These are phyloP conservation scores for Podaxis sp. DNA, from an alignment of 768 basidiomycete species.

Conservation along the genomic window DNA sequence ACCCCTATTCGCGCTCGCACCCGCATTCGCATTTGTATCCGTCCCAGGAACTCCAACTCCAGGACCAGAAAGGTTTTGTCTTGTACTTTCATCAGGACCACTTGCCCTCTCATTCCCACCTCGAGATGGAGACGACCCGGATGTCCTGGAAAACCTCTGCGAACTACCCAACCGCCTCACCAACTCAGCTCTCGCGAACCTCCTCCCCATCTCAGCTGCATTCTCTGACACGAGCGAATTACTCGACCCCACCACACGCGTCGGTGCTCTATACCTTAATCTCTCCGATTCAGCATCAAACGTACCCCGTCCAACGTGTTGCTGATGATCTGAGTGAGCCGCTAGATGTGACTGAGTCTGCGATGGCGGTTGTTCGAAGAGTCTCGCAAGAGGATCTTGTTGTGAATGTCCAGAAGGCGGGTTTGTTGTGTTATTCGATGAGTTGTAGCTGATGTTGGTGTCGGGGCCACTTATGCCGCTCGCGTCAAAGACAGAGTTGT, in stretches of 20 bases:
- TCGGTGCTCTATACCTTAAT: too few relatives aligned
- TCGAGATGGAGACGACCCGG: neutral
- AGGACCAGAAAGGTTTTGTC: neutral
- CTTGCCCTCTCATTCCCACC: neutral
- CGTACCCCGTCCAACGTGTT: neutral
- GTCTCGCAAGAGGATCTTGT: neutral
- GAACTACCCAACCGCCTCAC: conserved; percentile 3
- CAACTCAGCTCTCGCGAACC: conserved; percentile 8
- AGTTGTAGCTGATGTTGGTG: neutral
- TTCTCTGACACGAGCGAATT: conserved; percentile 14
- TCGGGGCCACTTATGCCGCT: neutral
- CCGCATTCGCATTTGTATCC: neutral
- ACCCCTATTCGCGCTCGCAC: neutral
- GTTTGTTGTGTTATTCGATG: neutral
- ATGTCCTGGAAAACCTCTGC: neutral
- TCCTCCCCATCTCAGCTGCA: conserved; percentile 8
- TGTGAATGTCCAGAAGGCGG: neutral
- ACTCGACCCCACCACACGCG: conserved; percentile 1
- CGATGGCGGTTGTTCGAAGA: neutral
- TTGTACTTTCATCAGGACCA: neutral
- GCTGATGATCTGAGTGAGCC: neutral
- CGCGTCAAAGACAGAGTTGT: neutral
- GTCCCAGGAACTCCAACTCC: neutral
- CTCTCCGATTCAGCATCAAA: neutral
- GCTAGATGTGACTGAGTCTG: neutral